Evolutionary conservation across 163 green algal species (phyloP).

Genomic region (Coccomyxa subellipsoidea): DNA sequence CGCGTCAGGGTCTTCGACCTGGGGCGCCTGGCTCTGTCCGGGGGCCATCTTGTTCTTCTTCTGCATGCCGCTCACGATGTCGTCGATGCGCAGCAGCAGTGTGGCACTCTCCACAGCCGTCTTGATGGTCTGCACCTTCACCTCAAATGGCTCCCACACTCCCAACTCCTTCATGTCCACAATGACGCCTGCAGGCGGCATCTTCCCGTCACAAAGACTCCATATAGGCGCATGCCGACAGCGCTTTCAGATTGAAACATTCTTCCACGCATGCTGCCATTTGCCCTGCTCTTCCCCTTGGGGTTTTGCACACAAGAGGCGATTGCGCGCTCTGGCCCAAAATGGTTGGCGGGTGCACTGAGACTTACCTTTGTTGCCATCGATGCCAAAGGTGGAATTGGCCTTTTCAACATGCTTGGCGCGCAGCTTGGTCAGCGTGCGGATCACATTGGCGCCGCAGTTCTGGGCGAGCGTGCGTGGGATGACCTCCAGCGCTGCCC

Average conservation of each 20-base stretch:
- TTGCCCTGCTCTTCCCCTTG: no score
- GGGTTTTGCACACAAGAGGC: no score
- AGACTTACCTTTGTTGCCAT: constrained; percentile 78
- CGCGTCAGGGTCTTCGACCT: constrained; percentile 42
- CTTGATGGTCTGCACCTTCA: constrained; percentile 97
- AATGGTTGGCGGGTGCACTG: no score
- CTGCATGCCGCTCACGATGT: constrained; percentile 89
- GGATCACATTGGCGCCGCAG: constrained; percentile 90
- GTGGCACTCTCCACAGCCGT: constrained; percentile 88
- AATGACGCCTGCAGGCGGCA: constrained; percentile 46
- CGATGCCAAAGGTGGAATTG: constrained; percentile 75
- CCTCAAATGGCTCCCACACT: constrained; percentile 94
- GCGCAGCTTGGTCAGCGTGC: constrained; percentile 92
- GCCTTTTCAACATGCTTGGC: constrained; percentile 74
- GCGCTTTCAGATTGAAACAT: no score
- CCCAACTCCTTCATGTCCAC: constrained; percentile 93
- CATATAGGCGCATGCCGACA: neutral
- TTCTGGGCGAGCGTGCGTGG: constrained; percentile 96
- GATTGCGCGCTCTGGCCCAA: no score
- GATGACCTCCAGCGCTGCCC: constrained; percentile 92
- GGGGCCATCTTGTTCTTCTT: constrained; percentile 40
- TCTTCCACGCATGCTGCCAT: no score
- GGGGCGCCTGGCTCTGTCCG: constrained; percentile 28
- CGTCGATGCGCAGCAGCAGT: constrained; percentile 97
- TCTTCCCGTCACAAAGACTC: neutral